phyloP scores from a whole-genome alignment of 495 filamentous ascomycete genomes.

The Xylaria venustula region DNA sequence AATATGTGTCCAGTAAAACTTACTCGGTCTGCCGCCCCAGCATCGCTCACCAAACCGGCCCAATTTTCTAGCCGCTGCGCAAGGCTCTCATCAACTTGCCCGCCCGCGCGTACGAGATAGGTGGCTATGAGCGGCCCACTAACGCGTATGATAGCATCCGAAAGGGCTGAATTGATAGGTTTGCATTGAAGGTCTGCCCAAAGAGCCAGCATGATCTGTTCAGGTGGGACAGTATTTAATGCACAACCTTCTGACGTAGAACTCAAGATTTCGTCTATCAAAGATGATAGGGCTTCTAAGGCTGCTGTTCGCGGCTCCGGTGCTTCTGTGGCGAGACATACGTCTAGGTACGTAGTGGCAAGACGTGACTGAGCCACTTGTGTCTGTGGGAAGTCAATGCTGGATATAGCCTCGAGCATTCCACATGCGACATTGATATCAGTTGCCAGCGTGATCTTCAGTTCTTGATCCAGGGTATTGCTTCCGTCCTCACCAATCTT shows the following conservation, averaged over 20 bases:
- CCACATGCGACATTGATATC: slow-evolving; percentile 27
- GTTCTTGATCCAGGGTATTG: slow-evolving; percentile 4
- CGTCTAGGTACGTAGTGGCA: slow-evolving; percentile 17
- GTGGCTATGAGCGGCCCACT: slow-evolving; percentile 44
- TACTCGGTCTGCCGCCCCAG: slow-evolving; percentile 44
- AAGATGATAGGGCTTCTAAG: slow-evolving; percentile 32
- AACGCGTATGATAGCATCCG: slow-evolving; percentile 41
- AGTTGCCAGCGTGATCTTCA: slow-evolving; percentile 11
- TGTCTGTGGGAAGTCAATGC: neutral
- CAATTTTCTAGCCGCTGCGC: slow-evolving; percentile 33
- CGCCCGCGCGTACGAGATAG: slow-evolving; percentile 13
- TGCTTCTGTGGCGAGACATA: slow-evolving; percentile 19
- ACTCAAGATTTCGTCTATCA: slow-evolving; percentile 30
- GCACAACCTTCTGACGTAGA: neutral
- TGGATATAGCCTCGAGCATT: slow-evolving; percentile 25
- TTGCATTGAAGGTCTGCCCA: slow-evolving; percentile 33
- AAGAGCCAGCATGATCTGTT: slow-evolving; percentile 21
- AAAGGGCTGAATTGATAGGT: slow-evolving; percentile 41
- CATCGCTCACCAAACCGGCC: slow-evolving; percentile 44
- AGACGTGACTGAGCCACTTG: slow-evolving; percentile 6
- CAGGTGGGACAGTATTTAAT: slow-evolving; percentile 18
- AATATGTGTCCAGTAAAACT: slow-evolving; percentile 10
- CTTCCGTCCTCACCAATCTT: neutral
- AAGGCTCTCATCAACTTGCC: slow-evolving; percentile 9
- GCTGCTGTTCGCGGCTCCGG: slow-evolving; percentile 39